Percentiles rank a stretch among this genome's conserved stretches.
Evolutionary conservation across 2,329 filamentous ascomycete species (phyloP).

Genomic region (Aspergillus intermedius): DNA sequence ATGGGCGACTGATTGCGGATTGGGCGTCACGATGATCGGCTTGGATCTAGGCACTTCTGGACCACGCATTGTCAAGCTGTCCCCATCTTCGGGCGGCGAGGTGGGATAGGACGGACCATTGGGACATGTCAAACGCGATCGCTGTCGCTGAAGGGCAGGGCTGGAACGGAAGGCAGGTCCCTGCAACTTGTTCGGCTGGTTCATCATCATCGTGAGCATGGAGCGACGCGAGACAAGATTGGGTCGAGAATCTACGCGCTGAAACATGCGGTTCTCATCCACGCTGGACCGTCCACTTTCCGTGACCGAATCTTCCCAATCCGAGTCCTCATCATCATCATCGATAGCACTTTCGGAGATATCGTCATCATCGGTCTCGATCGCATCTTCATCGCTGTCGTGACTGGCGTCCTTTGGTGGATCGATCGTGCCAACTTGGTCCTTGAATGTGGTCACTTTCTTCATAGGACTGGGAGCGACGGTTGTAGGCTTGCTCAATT

Average conservation of each 20-base stretch:
- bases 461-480: constrained; percentile 42
- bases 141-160: constrained; percentile 34
- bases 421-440: constrained; percentile 61
- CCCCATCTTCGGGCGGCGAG: constrained; percentile 51
- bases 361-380: constrained; percentile 55
- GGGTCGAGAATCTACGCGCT: constrained; percentile 80
- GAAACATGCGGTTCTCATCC: constrained; percentile 66
- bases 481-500: constrained; percentile 40
- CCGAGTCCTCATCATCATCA: constrained; percentile 59
- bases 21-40: constrained; percentile 69
- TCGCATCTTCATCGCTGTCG: constrained; percentile 50
- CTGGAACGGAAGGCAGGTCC: constrained; percentile 47
- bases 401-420: constrained; percentile 41
- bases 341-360: constrained; percentile 79
- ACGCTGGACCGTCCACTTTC: constrained; percentile 78
- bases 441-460: constrained; percentile 78
- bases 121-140: constrained; percentile 58
- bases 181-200: constrained; percentile 71
- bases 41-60: constrained; percentile 65
- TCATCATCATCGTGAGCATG: constrained; percentile 82
- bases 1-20: constrained; percentile 65
- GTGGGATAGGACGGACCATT: constrained; percentile 60
- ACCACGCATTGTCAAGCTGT: constrained; percentile 57
- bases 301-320: constrained; percentile 62
- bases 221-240: constrained; percentile 82